A percentile compares a stretch with the other conserved stretches of the same genome.
phyloP scores from a whole-genome alignment of 768 basidiomycete species.

The Austroboletus eburneus region DNA sequence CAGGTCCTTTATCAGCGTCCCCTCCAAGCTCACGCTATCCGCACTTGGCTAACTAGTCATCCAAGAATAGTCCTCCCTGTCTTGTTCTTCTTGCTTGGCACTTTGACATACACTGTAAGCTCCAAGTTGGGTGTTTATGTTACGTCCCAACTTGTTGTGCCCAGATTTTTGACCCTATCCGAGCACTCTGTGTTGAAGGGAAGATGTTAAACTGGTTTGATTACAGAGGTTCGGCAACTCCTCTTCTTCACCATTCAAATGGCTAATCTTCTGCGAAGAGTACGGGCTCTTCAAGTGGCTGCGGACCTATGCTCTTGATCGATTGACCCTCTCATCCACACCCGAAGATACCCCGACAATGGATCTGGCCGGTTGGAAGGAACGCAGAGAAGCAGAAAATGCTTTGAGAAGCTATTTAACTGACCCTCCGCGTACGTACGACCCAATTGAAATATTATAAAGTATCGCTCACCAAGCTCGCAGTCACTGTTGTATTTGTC shows the following conservation, averaged over 20 bases:
- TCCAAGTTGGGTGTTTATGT: background rate
- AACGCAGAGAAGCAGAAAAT: slow-evolving; percentile 72
- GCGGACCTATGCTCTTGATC: slow-evolving; percentile 53
- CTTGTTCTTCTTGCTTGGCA: slow-evolving; percentile 83
- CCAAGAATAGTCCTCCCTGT: slow-evolving; percentile 81
- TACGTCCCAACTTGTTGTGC: background rate
- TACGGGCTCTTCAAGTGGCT: slow-evolving; percentile 78
- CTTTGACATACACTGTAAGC: slow-evolving; percentile 80
- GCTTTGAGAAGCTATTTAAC: slow-evolving; percentile 66
- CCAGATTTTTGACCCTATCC: slow-evolving; percentile 90
- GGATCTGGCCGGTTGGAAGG: slow-evolving; percentile 68
- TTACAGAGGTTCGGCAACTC: slow-evolving; percentile 48
- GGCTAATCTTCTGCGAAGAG: slow-evolving; percentile 39
- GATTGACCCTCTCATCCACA: slow-evolving; percentile 32
- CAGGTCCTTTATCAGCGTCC: slow-evolving; percentile 59
- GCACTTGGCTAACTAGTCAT: slow-evolving; percentile 83
- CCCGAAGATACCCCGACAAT: slow-evolving; percentile 13
- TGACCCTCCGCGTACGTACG: slow-evolving; percentile 65
- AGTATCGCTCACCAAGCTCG: slow-evolving; percentile 4
- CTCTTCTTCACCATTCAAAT: background rate
- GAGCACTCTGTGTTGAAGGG: slow-evolving; percentile 75
- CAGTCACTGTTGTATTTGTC: slow-evolving; percentile 73
- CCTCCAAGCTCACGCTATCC: slow-evolving; percentile 58
- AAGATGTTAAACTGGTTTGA: slow-evolving; percentile 86
- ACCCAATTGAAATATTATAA: background rate